Base-by-base conservation (phyloP, 345 rosid species). In the Rhodamnia argentea region DNA sequence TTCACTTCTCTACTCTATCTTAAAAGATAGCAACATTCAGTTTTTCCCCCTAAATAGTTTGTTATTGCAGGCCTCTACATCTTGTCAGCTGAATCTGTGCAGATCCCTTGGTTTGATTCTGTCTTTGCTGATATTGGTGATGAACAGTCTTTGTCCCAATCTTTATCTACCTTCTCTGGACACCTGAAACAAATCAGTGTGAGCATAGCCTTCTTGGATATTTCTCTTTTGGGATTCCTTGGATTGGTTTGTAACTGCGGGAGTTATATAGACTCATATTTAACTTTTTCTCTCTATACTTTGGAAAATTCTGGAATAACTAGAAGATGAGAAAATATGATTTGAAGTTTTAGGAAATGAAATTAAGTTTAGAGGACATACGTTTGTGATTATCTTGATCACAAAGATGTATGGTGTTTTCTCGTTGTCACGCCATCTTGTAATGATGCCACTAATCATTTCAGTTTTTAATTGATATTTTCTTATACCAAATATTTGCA, bases 41-140 rank as follows among this genome's bases (percentile, higher is more conserved):
- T n/a, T 29, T 40, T 83, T 83, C 20, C 26, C 52, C 4, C 50
- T 76, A 29, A 52, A 53, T 83, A 50, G 24, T 54, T 54, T 85
- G 47, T 54, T 51, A 2, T 84, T 92, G 92, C 94, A 97, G 98
- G 98, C 85, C 95, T 96, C 87, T 86, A 95, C 92, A 94, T 97
- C 87, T 90, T 97, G 90, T 87, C 96, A 54, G 92, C 98, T 84
- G 98, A 97, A 90, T 93, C 98, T 85, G 97, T 92, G 29, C 93
- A 92, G 83, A 83, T 97, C 86, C 98, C 99, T 86, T 97, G 99
- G 98, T 92, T 97, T 90, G 98, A 97, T 92, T 92, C 91, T 76
- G 91, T 97, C 89, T 97, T 93, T 86, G 98, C 98, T 89, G 98
- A 97, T 89, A 96, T 97, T 90, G 98, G 98, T 26, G 98, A 96